Evolutionary conservation across 2,329 filamentous ascomycete species (phyloP), one percentile per base, ranked within the genome.

Genomic region (Exophiala sp.): DNA sequence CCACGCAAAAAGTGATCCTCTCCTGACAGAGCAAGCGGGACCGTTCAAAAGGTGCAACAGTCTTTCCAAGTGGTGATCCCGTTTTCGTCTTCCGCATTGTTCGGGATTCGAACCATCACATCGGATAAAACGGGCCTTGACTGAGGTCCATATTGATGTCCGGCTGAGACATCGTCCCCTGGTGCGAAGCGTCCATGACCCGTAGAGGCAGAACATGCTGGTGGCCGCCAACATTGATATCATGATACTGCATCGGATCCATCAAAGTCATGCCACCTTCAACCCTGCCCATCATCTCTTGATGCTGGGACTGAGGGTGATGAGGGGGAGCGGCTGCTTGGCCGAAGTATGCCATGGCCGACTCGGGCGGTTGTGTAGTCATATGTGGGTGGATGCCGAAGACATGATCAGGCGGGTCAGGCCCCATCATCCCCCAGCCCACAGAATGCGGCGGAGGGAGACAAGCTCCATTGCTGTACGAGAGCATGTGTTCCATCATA

Each of bases 371-470:
- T 11, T 49, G 48, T 14, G 49, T 40, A 14, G 40, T 20, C 44
- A 57, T 48, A 18, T 49, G 49, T 7, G 43, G 41, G 8, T 36
- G 39, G 8, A 60, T 32, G 10, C 49, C 54, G 16, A 55, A 60
- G n/a, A 60, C 54, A 16, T 50, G 47, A 9, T 56, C 46, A 10
- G 51, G 40, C 11, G 57, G 44, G 4, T 45, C 54, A 6, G 54
- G 49, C 35, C 40, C 54, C 54, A 57, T 52, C 20, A 55, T 45
- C 14, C 42, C n/a, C 57, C 57, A 60, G 35, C 34, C n/a, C 36
- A 50, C 35, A 35, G 33, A 12, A 21, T 45, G 35, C 20, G 52
- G 8, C 9, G 12, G 35, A 29, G 10, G 14, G 14, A 34, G 51
- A 7, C 43, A 49, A 36, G 35, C 34, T n/a, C 24, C 24, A 29